These are phyloP conservation scores for Solidago caesia DNA, from an alignment of 129 eudicot genomes.

Conservation along the genomic window DNA sequence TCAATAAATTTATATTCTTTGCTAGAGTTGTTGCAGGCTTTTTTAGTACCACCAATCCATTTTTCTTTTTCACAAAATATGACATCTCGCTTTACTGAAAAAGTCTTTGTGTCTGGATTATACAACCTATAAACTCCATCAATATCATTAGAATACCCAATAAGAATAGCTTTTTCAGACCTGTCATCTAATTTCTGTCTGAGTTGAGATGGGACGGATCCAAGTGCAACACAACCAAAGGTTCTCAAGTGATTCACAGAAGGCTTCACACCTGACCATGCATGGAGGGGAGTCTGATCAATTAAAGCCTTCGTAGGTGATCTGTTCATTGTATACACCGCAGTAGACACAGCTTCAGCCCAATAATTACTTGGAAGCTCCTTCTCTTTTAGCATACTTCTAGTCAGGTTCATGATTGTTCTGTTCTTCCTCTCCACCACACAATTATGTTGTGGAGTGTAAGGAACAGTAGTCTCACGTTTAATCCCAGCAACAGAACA, in stretches of 20 bases:
- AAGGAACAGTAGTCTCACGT: not conserved
- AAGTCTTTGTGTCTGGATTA: not conserved
- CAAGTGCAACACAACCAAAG: conserved; percentile 10
- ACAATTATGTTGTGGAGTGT: not conserved
- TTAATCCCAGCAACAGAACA: not conserved
- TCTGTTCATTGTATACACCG: not conserved
- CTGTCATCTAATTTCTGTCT: not conserved
- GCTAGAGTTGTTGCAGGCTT: too few species aligned
- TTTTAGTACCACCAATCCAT: not conserved
- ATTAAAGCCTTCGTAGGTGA: not conserved
- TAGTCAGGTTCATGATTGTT: not conserved
- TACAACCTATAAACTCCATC: not conserved
- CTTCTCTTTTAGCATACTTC: not conserved
- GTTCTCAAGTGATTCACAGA: not conserved
- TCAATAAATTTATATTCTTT: too few species aligned
- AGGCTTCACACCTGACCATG: not conserved
- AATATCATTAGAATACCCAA: not conserved
- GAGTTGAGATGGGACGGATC: not conserved
- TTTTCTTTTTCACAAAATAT: not conserved
- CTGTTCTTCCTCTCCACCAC: conserved; percentile 5
- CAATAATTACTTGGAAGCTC: not conserved
- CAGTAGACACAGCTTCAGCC: conserved; percentile 4
- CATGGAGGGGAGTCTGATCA: not conserved
- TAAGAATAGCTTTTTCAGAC: not conserved
- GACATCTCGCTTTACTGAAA: not conserved